Evolutionary conservation across 2,329 filamentous ascomycete species (phyloP).

Genomic region (Fusarium poae): DNA sequence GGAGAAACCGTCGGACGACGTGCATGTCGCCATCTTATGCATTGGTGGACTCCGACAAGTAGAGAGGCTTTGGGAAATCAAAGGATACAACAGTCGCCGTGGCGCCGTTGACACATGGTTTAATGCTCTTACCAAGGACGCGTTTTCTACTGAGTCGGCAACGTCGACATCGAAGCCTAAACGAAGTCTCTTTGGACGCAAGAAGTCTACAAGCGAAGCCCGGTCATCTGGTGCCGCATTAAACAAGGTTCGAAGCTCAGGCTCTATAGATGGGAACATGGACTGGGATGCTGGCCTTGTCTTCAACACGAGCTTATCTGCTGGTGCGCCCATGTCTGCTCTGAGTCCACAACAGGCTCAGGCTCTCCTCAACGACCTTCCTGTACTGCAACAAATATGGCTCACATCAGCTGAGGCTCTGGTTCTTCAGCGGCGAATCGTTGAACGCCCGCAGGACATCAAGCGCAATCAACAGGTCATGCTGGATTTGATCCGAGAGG

Average conservation of each 20-base stretch:
- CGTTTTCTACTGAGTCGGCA: conserved; percentile 52
- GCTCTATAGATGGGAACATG: conserved; percentile 51
- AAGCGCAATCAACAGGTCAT: conserved; percentile 73
- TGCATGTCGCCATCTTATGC: conserved; percentile 71
- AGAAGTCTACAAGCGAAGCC: conserved; percentile 63
- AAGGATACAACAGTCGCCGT: conserved; percentile 72
- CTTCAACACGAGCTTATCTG: conserved; percentile 70
- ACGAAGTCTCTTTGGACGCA: conserved; percentile 68
- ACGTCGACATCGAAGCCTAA: conserved; percentile 62
- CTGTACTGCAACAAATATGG: conserved; percentile 72
- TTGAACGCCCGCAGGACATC: conserved; percentile 70
- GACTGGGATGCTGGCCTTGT: conserved; percentile 59
- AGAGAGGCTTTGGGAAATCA: conserved; percentile 74
- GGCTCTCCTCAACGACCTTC: conserved; percentile 67
- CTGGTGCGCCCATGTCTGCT: conserved; percentile 72
- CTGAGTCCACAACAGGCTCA: conserved; percentile 65
- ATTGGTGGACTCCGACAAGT: conserved; percentile 73
- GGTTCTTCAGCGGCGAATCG: conserved; percentile 70
- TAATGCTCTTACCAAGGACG: conserved; percentile 62
- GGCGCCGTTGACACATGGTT: conserved; percentile 72
- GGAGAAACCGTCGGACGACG: conserved; percentile 72
- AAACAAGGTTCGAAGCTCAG: conserved; percentile 47
- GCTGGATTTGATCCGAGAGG: conserved; percentile 73
- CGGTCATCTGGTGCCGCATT: conserved; percentile 46
- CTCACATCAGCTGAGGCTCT: conserved; percentile 72